A percentile compares a stretch with the other conserved stretches of the same genome.
These are phyloP conservation scores for Helicosporidium sp. DNA, from an alignment of 139 green algal genomes.

Conservation along the genomic window DNA sequence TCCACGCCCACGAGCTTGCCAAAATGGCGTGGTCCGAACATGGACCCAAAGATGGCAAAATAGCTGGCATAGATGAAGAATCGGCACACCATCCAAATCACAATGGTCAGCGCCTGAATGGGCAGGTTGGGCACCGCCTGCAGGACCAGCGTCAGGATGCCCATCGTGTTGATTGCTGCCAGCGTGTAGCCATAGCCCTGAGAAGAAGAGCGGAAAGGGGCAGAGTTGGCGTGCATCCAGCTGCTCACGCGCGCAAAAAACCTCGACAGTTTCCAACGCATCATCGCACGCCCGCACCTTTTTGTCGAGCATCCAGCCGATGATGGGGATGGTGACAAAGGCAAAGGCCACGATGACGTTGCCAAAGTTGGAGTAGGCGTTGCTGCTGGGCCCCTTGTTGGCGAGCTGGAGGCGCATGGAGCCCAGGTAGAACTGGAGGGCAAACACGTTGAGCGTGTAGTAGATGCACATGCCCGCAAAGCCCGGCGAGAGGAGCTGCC, in stretches of 20 bases:
- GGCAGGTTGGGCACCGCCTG: conserved; percentile 25
- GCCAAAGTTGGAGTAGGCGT: conserved; percentile 25
- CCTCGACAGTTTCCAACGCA: too few relatives aligned
- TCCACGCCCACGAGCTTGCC: conserved; percentile 36
- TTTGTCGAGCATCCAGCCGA: conserved; percentile 38
- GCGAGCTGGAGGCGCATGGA: conserved; percentile 31
- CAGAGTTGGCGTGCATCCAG: too few relatives aligned
- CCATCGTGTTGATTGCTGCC: conserved; percentile 28
- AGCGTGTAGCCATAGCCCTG: conserved; percentile 36
- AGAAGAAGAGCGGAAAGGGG: too few relatives aligned
- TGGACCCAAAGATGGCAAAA: conserved; percentile 37
- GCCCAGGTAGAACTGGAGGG: conserved; percentile 33
- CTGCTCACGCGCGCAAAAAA: too few relatives aligned
- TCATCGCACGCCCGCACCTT: too few relatives aligned
- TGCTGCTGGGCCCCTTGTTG: conserved; percentile 21
- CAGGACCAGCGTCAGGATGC: conserved; percentile 17
- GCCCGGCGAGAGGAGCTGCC: conserved; percentile 29
- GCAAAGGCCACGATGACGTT: conserved; percentile 38
- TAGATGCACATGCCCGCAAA: conserved; percentile 38
- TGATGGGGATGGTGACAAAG: conserved; percentile 27
- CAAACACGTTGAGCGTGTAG: conserved; percentile 41
- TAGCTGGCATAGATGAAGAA: conserved; percentile 43
- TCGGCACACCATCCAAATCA: conserved; percentile 23
- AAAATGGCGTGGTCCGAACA: conserved; percentile 41
- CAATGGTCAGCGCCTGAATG: conserved; percentile 27